phyloP scores from a whole-genome alignment of 2,329 filamentous ascomycete genomes.

The Coniochaeta prunicola region DNA sequence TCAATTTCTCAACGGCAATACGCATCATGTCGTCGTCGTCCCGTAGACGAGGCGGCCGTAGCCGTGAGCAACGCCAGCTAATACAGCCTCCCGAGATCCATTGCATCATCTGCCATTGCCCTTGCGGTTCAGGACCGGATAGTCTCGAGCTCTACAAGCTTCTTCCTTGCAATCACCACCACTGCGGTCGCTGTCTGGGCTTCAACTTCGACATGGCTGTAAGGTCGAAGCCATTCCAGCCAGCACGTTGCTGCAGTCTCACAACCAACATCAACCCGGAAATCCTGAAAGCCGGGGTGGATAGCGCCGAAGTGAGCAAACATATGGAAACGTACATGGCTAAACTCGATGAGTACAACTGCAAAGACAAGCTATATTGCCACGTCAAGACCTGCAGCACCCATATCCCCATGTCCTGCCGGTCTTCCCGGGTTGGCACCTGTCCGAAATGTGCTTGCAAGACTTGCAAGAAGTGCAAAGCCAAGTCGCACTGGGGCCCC shows the following conservation, averaged over 20 bases:
- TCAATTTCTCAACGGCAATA: neutral
- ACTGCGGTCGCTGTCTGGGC: neutral
- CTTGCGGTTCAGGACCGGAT: neutral
- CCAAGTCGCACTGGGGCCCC: neutral
- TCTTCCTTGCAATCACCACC: neutral
- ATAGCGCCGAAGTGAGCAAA: neutral
- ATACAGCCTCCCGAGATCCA: neutral
- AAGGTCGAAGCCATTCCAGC: neutral
- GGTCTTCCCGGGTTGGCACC: neutral
- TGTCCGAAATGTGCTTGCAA: neutral
- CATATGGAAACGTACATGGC: neutral
- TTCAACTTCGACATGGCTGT: neutral
- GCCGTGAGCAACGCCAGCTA: neutral
- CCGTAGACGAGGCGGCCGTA: neutral
- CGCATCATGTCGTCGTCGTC: neutral
- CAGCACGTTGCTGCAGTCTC: neutral
- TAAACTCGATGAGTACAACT: neutral
- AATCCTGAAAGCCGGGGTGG: neutral
- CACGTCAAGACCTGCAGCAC: neutral
- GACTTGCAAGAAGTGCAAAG: conserved; percentile 2
- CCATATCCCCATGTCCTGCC: neutral
- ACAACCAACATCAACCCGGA: neutral
- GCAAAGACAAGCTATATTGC: neutral
- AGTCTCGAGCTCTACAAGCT: neutral
- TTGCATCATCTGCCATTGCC: neutral